Evolutionary conservation across 306 rosid genomes (phyloP).

Genomic region (Lathyrus tuberosus): DNA sequence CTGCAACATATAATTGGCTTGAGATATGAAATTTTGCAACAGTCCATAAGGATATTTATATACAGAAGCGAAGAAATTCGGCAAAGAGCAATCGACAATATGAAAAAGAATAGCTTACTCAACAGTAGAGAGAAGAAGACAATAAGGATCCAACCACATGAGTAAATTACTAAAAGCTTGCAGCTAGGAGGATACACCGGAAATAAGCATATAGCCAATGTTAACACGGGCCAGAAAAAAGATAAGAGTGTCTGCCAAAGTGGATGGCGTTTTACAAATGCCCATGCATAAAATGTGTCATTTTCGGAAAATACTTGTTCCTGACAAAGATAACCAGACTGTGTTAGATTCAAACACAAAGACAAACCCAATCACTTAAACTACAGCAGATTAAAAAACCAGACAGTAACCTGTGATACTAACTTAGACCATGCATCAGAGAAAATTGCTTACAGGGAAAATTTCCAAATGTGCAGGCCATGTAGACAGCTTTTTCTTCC

Average conservation of each 20-base stretch:
- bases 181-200: slow-evolving; percentile 96
- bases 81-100: slow-evolving; percentile 8
- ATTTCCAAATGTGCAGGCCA: slow-evolving; percentile 99
- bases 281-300: slow-evolving; percentile 98
- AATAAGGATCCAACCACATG: slow-evolving; percentile 87
- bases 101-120: slow-evolving; percentile 59
- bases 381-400: slow-evolving; percentile 1
- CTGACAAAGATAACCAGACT: slow-evolving; percentile 56
- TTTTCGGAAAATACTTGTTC: slow-evolving; percentile 89
- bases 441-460: slow-evolving; percentile 59
- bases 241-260: slow-evolving; percentile 99
- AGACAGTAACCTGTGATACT: neutral
- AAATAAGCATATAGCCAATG: slow-evolving; percentile 96
- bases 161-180: slow-evolving; percentile 92
- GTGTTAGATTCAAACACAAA: slow-evolving; percentile 39
- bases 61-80: slow-evolving; percentile 26
- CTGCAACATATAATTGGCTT: slow-evolving; percentile 35
- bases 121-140: slow-evolving; percentile 81
- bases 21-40: slow-evolving; percentile 12
- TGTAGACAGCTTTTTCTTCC: slow-evolving; percentile 90
- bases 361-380: slow-evolving; percentile 21
- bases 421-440: slow-evolving; percentile 24
- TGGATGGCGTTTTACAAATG: slow-evolving; percentile 86
- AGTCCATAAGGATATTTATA: slow-evolving; percentile 10
- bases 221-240: slow-evolving; percentile 95